Evolutionary conservation across 169 alveolate genomes (phyloP).

Genomic region (Amoebophrya sp.): DNA sequence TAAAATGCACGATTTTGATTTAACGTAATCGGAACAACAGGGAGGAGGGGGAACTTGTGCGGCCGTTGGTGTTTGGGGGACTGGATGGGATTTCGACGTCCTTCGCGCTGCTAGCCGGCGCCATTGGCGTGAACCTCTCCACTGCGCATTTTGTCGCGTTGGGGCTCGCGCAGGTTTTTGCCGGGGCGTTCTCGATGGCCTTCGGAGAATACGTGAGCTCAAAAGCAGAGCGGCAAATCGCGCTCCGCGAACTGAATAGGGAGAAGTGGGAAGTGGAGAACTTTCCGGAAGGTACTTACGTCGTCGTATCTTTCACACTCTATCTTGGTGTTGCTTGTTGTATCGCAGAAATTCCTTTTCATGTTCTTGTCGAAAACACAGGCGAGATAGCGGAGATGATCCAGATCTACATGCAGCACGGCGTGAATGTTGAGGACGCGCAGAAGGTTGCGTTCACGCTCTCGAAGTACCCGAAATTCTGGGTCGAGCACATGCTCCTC

Average conservation of each 20-base stretch:
- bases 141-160: slow-evolving; percentile 1
- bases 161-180: slow-evolving; percentile 3
- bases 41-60: not conserved
- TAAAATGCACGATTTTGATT: too few species aligned
- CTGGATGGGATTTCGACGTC: slow-evolving; percentile 6
- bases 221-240: slow-evolving; percentile 9
- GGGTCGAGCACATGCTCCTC: slow-evolving; percentile 19
- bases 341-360: too few species aligned
- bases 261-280: slow-evolving; percentile 19
- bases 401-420: slow-evolving; percentile 6
- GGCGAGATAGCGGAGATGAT: slow-evolving; percentile 20
- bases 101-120: slow-evolving; percentile 11
- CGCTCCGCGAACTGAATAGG: not conserved
- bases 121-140: slow-evolving; percentile 2
- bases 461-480: slow-evolving; percentile 10
- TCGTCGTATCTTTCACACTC: not conserved
- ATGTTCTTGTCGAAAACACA: too few species aligned
- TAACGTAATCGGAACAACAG: too few species aligned
- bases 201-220: slow-evolving; percentile 13
- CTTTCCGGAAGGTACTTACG: slow-evolving; percentile 7
- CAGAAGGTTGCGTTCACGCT: slow-evolving; percentile 1
- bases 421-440: slow-evolving; percentile 8
- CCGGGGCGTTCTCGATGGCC: slow-evolving; percentile 15
- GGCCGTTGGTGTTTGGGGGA: slow-evolving; percentile 15
- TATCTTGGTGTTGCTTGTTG: not conserved